These are phyloP conservation scores for Coniochaeta ligniaria DNA, from an alignment of 2,329 filamentous ascomycete genomes.

Conservation along the genomic window DNA sequence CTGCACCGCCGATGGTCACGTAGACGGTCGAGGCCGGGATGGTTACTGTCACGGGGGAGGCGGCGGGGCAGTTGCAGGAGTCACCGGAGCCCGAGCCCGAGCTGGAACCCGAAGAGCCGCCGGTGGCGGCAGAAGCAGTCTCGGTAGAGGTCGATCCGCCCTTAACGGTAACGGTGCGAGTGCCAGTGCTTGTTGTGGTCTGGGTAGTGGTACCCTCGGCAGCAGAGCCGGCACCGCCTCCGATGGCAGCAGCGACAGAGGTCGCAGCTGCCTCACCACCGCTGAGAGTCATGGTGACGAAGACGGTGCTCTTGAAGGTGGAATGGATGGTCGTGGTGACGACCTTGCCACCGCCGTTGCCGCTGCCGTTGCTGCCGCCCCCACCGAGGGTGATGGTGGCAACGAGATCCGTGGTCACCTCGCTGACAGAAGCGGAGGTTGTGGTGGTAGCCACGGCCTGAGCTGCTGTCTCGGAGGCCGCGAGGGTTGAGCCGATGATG, in stretches of 20 bases:
- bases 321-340: constrained; percentile 17
- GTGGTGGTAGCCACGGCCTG: constrained; percentile 5
- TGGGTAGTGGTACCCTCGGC: constrained; percentile 11
- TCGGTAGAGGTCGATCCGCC: constrained; percentile 6
- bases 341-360: constrained; percentile 9
- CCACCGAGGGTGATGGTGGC: constrained; percentile 16
- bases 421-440: constrained; percentile 11
- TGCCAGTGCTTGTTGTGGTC: constrained; percentile 18
- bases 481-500: constrained; percentile 29
- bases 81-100: constrained; percentile 5
- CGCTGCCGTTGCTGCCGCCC: not conserved
- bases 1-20: constrained; percentile 3
- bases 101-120: not conserved
- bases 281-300: constrained; percentile 11
- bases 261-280: constrained; percentile 4
- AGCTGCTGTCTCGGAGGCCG: constrained; percentile 22
- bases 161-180: constrained; percentile 17
- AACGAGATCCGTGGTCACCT: constrained; percentile 12
- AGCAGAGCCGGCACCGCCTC: constrained; percentile 7
- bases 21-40: constrained; percentile 5
- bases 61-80: constrained; percentile 1
- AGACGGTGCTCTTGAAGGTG: constrained; percentile 17
- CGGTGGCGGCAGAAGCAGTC: not conserved
- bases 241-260: constrained; percentile 1
- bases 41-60: constrained; percentile 5